Conservation (phyloP, 1,284 basidiomycete genomes). For the Heterobasidion irregulare region DNA sequence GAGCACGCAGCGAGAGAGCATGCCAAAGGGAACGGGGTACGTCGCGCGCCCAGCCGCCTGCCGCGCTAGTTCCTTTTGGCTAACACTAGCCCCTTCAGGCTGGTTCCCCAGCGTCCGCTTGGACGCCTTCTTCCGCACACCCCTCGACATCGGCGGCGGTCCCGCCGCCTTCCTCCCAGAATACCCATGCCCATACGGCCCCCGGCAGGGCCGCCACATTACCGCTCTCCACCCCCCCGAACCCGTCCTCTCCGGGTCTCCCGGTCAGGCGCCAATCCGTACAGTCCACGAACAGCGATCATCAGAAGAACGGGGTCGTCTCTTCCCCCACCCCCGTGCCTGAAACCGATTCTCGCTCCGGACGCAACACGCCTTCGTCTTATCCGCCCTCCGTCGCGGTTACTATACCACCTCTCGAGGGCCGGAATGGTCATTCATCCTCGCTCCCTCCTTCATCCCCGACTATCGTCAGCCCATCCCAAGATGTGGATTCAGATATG, state of each 20-base stretch:
- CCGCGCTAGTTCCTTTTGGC: background rate
- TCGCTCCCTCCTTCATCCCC: background rate
- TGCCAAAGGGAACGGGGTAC: constrained; percentile 4
- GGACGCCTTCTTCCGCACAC: background rate
- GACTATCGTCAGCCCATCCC: constrained; percentile 1
- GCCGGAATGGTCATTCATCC: background rate
- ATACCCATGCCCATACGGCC: background rate
- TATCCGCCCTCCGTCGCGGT: background rate
- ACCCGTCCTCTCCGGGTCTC: background rate
- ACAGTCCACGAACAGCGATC: background rate
- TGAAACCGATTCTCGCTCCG: background rate
- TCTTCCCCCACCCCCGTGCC: background rate
- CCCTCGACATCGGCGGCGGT: background rate
- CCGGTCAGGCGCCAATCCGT: background rate
- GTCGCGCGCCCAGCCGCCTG: background rate
- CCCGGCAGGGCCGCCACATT: background rate
- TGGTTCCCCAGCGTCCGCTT: background rate
- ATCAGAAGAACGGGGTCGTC: background rate
- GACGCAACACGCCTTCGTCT: background rate
- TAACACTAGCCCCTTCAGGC: background rate
- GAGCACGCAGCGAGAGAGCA: constrained; percentile 31
- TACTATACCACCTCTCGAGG: background rate
- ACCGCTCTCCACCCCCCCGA: background rate
- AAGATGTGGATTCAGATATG: background rate
- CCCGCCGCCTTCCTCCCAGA: background rate